Evolutionary conservation across 495 filamentous ascomycete genomes (phyloP).

Genomic region (Astrothelium macrocarpum): DNA sequence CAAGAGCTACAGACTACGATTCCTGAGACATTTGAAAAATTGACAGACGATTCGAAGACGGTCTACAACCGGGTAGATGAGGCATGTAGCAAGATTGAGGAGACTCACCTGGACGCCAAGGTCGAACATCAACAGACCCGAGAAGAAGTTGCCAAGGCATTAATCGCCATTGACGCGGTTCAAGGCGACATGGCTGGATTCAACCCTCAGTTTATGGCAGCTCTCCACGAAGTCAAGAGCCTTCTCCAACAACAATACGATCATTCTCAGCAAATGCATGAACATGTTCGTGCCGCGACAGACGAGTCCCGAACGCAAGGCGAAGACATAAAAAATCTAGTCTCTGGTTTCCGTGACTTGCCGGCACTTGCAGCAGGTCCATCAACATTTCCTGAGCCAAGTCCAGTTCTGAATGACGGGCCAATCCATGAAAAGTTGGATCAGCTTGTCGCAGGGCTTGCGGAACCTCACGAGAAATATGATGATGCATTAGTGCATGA

Average conservation of each 20-base stretch:
- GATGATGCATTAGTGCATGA: constrained; percentile 65
- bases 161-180: constrained; percentile 62
- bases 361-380: constrained; percentile 38
- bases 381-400: constrained; percentile 29
- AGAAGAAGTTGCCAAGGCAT: constrained; percentile 60
- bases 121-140: constrained; percentile 67
- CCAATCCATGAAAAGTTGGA: constrained; percentile 75
- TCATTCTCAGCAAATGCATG: constrained; percentile 43
- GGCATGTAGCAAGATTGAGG: constrained; percentile 65
- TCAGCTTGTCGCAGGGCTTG: constrained; percentile 37
- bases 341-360: constrained; percentile 43
- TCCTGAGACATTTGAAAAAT: constrained; percentile 73
- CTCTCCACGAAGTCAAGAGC: constrained; percentile 70
- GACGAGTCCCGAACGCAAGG: constrained; percentile 28
- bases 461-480: constrained; percentile 39
- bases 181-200: constrained; percentile 68
- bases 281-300: constrained; percentile 21
- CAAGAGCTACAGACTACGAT: constrained; percentile 33
- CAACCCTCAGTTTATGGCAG: constrained; percentile 73
- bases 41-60: constrained; percentile 72
- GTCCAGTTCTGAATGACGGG: constrained; percentile 45
- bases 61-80: constrained; percentile 72
- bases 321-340: constrained; percentile 46
- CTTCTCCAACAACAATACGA: constrained; percentile 77
- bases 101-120: constrained; percentile 60